Percentiles rank a stretch among this genome's conserved stretches.
Evolutionary conservation across 148 eudicot species (phyloP).

Genomic region (Beta vulgaris): DNA sequence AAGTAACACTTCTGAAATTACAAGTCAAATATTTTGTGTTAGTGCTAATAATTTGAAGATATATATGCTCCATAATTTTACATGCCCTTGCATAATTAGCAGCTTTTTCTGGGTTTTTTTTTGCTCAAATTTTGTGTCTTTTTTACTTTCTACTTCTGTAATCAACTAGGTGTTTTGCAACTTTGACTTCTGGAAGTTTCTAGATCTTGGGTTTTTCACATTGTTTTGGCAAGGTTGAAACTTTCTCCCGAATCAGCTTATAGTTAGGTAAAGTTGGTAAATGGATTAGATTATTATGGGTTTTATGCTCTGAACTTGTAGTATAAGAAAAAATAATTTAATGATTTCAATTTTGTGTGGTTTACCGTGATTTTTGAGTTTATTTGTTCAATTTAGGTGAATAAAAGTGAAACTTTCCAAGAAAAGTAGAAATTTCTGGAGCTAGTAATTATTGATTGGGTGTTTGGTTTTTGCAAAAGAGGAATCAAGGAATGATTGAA

Average conservation of each 20-base stretch:
- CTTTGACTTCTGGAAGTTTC: not conserved
- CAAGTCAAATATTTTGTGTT: not conserved
- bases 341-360: not conserved
- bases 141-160: conserved; percentile 1
- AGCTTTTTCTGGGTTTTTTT: not conserved
- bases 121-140: not conserved
- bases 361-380: not conserved
- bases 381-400: not conserved
- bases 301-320: not conserved
- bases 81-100: not conserved
- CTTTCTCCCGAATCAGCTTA: not conserved
- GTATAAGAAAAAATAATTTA: not conserved
- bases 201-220: not conserved
- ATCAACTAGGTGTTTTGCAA: not conserved
- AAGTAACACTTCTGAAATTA: too few species aligned
- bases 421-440: not conserved
- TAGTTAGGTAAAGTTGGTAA: not conserved
- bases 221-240: not conserved
- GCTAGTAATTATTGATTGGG: not conserved
- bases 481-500: not conserved
- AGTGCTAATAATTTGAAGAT: not conserved
- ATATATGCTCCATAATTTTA: too few species aligned
- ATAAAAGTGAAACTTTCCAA: not conserved
- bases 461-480: not conserved
- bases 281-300: not conserved